These are phyloP conservation scores for Tolypocladium endophyticum DNA, from an alignment of 2,329 filamentous ascomycete species.

Conservation along the genomic window DNA sequence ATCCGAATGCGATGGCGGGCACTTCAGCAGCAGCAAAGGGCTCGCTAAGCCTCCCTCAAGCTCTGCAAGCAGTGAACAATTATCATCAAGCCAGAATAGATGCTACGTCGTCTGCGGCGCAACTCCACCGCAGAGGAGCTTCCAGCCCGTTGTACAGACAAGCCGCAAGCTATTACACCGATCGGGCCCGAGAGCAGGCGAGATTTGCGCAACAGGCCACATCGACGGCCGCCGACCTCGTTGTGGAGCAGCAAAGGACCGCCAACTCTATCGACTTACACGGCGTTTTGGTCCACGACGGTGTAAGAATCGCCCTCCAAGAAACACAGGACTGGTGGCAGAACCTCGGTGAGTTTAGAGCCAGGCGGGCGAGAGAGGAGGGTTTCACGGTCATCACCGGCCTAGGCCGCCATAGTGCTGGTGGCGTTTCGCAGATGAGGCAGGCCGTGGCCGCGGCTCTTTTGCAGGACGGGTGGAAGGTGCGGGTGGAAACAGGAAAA, in stretches of 20 bases:
- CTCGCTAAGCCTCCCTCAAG: conserved; percentile 14
- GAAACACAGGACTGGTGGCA: conserved; percentile 69
- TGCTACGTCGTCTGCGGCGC: conserved; percentile 25
- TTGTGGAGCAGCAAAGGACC: conserved; percentile 59
- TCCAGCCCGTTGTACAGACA: conserved; percentile 66
- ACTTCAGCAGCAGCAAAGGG: neutral
- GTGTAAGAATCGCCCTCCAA: conserved; percentile 63
- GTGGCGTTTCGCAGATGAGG: conserved; percentile 65
- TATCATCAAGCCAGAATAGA: conserved; percentile 20
- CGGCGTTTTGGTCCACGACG: conserved; percentile 71
- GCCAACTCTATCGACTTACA: conserved; percentile 63
- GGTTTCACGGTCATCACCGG: conserved; percentile 74
- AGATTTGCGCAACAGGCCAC: conserved; percentile 45
- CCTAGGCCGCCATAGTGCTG: conserved; percentile 64
- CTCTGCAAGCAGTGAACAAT: conserved; percentile 15
- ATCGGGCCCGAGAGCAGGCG: conserved; percentile 55
- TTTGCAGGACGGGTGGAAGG: conserved; percentile 70
- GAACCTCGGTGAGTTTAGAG: conserved; percentile 53
- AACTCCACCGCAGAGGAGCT: conserved; percentile 37
- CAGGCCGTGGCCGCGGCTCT: conserved; percentile 71
- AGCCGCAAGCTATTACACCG: conserved; percentile 65
- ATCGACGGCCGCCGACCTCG: conserved; percentile 57
- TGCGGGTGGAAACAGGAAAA: conserved; percentile 61
- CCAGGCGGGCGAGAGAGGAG: conserved; percentile 32
- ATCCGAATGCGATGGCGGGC: neutral